Conservation (phyloP, 1,284 basidiomycete genomes). For the Thecaphora frezii region DNA sequence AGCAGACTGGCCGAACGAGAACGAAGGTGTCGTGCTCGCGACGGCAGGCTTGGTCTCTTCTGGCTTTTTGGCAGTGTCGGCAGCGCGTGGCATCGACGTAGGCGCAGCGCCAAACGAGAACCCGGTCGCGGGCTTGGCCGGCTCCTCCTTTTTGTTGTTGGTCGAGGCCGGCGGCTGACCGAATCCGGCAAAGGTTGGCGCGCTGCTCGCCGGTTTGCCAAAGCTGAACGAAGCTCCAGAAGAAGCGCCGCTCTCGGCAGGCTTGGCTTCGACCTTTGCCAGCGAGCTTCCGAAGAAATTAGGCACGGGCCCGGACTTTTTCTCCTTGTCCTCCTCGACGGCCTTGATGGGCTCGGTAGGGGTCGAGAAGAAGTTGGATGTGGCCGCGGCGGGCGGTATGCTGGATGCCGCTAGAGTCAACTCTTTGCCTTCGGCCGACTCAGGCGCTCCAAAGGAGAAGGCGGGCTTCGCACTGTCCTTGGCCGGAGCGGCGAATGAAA, state of each 20-base stretch:
- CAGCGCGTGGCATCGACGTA: too few species aligned
- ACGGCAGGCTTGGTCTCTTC: conserved; percentile 11
- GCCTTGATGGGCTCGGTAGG: conserved; percentile 17
- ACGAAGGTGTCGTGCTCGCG: neutral
- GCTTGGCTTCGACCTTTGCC: conserved; percentile 29
- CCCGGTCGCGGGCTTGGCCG: conserved; percentile 2
- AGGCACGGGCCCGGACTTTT: conserved; percentile 49
- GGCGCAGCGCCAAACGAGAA: conserved; percentile 21
- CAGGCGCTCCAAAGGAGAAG: conserved; percentile 35
- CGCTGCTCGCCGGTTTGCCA: conserved; percentile 2
- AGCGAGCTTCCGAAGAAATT: conserved; percentile 47
- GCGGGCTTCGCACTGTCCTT: conserved; percentile 19
- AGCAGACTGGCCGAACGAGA: conserved; percentile 12
- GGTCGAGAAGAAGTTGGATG: conserved; percentile 35
- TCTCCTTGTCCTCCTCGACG: conserved; percentile 19
- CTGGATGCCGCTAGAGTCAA: conserved; percentile 1
- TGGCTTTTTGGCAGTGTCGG: conserved; percentile 5
- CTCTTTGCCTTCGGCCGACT: conserved; percentile 5
- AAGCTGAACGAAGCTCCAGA: conserved; percentile 19
- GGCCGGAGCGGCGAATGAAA: conserved; percentile 33
- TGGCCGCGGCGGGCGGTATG: conserved; percentile 9
- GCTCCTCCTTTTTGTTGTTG: conserved; percentile 1
- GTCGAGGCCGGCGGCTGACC: neutral
- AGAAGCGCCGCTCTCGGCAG: conserved; percentile 6
- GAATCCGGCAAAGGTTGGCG: neutral